Evolutionary conservation across 345 rosid species (phyloP).

Genomic region (Nasturtium officinale): DNA sequence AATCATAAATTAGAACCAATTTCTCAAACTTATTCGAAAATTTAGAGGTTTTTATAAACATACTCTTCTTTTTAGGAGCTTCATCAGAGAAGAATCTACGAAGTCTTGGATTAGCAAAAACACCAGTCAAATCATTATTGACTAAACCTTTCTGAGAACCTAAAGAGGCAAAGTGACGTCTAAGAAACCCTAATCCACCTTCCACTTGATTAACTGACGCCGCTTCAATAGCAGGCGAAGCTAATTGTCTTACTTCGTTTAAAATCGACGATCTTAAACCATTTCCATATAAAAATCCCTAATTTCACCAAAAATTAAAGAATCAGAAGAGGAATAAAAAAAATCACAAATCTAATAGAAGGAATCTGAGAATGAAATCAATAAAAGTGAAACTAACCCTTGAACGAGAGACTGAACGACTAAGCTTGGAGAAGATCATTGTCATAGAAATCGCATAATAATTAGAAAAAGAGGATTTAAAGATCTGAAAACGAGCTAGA

Average conservation of each 20-base stretch:
- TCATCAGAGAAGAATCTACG: slow-evolving; percentile 70
- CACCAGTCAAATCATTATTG: slow-evolving; percentile 50
- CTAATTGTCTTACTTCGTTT: slow-evolving; percentile 11
- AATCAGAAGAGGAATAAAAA: not conserved
- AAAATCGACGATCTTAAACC: slow-evolving; percentile 39
- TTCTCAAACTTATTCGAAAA: not conserved
- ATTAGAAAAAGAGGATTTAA: not conserved
- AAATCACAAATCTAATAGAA: not conserved
- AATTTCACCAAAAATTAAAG: not conserved
- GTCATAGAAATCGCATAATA: slow-evolving; percentile 32
- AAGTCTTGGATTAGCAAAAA: slow-evolving; percentile 65
- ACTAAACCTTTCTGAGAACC: slow-evolving; percentile 42
- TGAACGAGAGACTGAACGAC: slow-evolving; percentile 43
- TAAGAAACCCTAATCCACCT: slow-evolving; percentile 58
- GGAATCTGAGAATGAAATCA: slow-evolving; percentile 19
- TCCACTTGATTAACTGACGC: slow-evolving; percentile 36
- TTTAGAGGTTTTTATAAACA: not conserved
- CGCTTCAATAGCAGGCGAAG: slow-evolving; percentile 31
- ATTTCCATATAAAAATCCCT: slow-evolving; percentile 26
- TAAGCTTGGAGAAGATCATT: slow-evolving; percentile 42
- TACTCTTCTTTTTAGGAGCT: slow-evolving; percentile 68
- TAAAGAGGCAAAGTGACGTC: slow-evolving; percentile 58
- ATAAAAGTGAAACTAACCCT: not conserved
- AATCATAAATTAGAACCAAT: not conserved
- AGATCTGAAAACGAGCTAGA: slow-evolving; percentile 19